Conservation (phyloP, 805 yeast species). For the Kodamaea jinghongensis region DNA sequence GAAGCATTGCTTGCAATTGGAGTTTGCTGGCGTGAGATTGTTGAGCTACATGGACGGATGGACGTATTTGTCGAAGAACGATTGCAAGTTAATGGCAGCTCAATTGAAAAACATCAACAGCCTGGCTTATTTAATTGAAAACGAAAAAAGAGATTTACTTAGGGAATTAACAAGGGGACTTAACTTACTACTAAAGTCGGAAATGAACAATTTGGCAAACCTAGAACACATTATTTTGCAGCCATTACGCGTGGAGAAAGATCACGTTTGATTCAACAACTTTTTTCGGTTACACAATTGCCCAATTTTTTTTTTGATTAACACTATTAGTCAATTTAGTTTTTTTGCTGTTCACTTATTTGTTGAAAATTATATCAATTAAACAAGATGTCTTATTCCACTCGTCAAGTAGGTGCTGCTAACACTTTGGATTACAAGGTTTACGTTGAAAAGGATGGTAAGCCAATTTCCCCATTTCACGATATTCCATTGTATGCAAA, state of each 20-base stretch:
- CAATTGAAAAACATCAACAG: neutral
- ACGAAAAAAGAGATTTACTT: conserved; percentile 15
- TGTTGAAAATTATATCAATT: neutral
- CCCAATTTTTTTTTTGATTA: neutral
- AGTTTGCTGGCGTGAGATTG: conserved; percentile 42
- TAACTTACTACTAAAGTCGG: conserved; percentile 51
- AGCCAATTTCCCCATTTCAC: conserved; percentile 94
- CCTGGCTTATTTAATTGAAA: conserved; percentile 1
- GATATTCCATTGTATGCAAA: conserved; percentile 77
- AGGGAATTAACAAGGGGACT: conserved; percentile 55
- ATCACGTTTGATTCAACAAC: conserved; percentile 8
- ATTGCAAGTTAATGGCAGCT: conserved; percentile 18
- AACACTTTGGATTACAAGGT: conserved; percentile 93
- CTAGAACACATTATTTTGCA: conserved; percentile 2
- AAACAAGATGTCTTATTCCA: conserved; percentile 63
- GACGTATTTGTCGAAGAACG: conserved; percentile 20
- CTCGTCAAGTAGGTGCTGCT: conserved; percentile 94
- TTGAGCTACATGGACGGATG: conserved; percentile 31
- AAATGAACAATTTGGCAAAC: conserved; percentile 41
- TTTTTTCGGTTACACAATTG: neutral
- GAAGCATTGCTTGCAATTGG: conserved; percentile 10
- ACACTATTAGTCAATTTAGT: neutral
- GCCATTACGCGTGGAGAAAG: neutral
- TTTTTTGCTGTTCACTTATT: neutral
- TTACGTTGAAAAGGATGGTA: conserved; percentile 88